These are phyloP conservation scores for Neurospora sp. DNA, from an alignment of 495 filamentous ascomycete genomes.

Conservation along the genomic window DNA sequence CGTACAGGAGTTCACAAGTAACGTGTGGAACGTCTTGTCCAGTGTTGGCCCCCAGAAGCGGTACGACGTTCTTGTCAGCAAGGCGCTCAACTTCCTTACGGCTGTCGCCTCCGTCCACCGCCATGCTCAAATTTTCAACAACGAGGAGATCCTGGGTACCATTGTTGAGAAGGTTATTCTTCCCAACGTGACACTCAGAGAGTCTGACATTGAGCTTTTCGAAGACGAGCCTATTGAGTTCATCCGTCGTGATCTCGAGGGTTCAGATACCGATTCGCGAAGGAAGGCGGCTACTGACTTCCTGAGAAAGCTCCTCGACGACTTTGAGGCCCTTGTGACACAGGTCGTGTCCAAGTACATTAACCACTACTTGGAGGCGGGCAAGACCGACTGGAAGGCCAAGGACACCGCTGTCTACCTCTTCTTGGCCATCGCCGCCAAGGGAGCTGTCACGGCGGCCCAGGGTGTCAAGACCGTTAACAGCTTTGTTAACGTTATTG, in stretches of 20 bases:
- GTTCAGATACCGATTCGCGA: constrained; percentile 88
- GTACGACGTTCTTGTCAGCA: constrained; percentile 92
- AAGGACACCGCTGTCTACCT: constrained; percentile 97
- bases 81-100: constrained; percentile 86
- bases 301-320: constrained; percentile 72
- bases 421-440: constrained; percentile 87
- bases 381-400: constrained; percentile 75
- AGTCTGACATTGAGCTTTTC: constrained; percentile 89
- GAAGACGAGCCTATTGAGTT: constrained; percentile 99
- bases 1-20: constrained; percentile 72
- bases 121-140: constrained; percentile 80
- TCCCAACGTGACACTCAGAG: constrained; percentile 81
- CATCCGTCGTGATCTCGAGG: constrained; percentile 90
- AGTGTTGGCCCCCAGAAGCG: constrained; percentile 77
- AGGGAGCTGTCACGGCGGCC: constrained; percentile 70
- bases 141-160: constrained; percentile 59
- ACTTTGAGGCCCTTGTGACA: constrained; percentile 78
- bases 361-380: constrained; percentile 62
- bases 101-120: constrained; percentile 65
- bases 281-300: constrained; percentile 91
- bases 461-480: constrained; percentile 90
- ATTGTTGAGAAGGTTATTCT: constrained; percentile 92
- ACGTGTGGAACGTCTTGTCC: constrained; percentile 84
- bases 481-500: constrained; percentile 68
- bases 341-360: constrained; percentile 73